phyloP scores from a whole-genome alignment of 805 yeast species.

The Ogataea philodendri region DNA sequence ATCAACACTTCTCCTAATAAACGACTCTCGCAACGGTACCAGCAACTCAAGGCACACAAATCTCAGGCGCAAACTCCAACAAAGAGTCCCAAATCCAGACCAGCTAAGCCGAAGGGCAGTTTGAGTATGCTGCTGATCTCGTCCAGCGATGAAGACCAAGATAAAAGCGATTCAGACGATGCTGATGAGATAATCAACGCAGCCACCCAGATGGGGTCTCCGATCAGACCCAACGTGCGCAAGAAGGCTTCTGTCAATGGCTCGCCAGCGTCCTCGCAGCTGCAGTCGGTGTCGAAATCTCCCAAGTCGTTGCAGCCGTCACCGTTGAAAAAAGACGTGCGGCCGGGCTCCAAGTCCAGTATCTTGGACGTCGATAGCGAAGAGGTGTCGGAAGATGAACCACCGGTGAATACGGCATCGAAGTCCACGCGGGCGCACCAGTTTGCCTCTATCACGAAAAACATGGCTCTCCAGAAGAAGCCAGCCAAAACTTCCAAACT shows the following conservation, averaged over 20 bases:
- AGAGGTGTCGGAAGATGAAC: slow-evolving; percentile 7
- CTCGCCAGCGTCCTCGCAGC: slow-evolving; percentile 17
- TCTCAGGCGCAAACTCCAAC: slow-evolving; percentile 1
- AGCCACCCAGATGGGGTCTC: slow-evolving; percentile 32
- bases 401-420: too few relatives aligned
- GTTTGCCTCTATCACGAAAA: slow-evolving; percentile 28
- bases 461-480: slow-evolving; percentile 28
- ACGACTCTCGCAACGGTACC: slow-evolving; percentile 17
- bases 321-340: slow-evolving; percentile 19
- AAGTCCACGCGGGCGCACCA: too few relatives aligned
- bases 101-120: too few relatives aligned
- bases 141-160: slow-evolving; percentile 8
- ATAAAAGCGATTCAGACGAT: slow-evolving; percentile 23
- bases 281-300: slow-evolving; percentile 2
- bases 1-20: slow-evolving; percentile 18
- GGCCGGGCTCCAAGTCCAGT: neutral
- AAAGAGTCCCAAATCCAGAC: too few relatives aligned
- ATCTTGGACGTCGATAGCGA: slow-evolving; percentile 1
- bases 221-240: slow-evolving; percentile 24
- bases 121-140: too few relatives aligned
- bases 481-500: slow-evolving; percentile 11
- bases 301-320: slow-evolving; percentile 21
- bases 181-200: slow-evolving; percentile 32
- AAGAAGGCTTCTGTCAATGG: slow-evolving; percentile 21
- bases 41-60: slow-evolving; percentile 12